Percentiles rank a stretch among this genome's conserved stretches.
Evolutionary conservation across 306 rosid genomes (phyloP).

Genomic region (Quercus dentata): DNA sequence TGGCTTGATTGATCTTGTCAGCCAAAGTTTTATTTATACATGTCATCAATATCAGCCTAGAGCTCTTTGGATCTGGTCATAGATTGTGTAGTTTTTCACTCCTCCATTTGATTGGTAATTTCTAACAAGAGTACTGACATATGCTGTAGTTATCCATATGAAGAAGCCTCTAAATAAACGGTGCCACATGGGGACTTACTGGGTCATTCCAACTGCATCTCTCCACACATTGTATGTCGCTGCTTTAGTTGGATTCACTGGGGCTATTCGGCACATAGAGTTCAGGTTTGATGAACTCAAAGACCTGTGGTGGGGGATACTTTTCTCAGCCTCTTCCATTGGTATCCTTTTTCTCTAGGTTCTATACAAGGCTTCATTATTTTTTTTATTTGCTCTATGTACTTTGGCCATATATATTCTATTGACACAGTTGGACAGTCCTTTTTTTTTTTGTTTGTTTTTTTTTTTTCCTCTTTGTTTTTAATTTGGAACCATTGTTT

Average conservation of each 20-base stretch:
- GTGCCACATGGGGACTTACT: slow-evolving; percentile 71
- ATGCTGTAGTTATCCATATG: slow-evolving; percentile 56
- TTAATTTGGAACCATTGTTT: neutral
- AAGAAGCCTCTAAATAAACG: slow-evolving; percentile 63
- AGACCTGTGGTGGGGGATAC: slow-evolving; percentile 93
- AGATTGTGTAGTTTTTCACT: neutral
- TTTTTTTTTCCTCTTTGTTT: too few species aligned
- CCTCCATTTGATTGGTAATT: slow-evolving; percentile 5
- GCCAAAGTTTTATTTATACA: neutral
- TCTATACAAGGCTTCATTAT: slow-evolving; percentile 14
- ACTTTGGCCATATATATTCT: neutral
- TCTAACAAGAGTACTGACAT: slow-evolving; percentile 30
- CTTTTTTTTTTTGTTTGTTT: neutral
- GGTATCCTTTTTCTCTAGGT: slow-evolving; percentile 54
- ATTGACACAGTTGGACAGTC: neutral
- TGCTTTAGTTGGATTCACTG: slow-evolving; percentile 67
- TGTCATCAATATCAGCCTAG: neutral
- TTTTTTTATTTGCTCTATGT: slow-evolving; percentile 4
- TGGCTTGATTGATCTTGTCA: neutral
- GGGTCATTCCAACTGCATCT: slow-evolving; percentile 61
- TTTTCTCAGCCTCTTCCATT: slow-evolving; percentile 60
- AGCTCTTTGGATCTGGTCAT: slow-evolving; percentile 3
- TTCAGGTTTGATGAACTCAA: slow-evolving; percentile 93
- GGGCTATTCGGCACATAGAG: slow-evolving; percentile 82
- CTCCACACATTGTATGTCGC: slow-evolving; percentile 70